Evolutionary conservation across 495 filamentous ascomycete genomes (phyloP).

Genomic region (Geopyxis carbonaria): DNA sequence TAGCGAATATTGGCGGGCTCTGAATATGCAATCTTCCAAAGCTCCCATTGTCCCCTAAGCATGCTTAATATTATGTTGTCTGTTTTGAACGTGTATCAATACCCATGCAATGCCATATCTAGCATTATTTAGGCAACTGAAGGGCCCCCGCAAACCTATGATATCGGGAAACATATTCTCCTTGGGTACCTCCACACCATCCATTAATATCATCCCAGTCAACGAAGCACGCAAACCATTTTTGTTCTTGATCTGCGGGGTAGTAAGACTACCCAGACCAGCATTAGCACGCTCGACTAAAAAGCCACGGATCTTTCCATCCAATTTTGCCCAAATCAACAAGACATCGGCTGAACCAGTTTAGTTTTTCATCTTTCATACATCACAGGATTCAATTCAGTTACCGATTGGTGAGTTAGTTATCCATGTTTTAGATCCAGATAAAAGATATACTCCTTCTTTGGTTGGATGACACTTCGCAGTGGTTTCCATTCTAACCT

Average conservation of each 20-base stretch:
- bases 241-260: slow-evolving; percentile 87
- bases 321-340: slow-evolving; percentile 85
- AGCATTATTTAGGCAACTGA: slow-evolving; percentile 85
- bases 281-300: slow-evolving; percentile 66
- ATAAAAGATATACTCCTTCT: slow-evolving; percentile 64
- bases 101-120: slow-evolving; percentile 84
- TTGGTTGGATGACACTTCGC: slow-evolving; percentile 77
- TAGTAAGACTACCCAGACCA: slow-evolving; percentile 75
- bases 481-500: slow-evolving; percentile 56
- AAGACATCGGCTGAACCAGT: slow-evolving; percentile 47
- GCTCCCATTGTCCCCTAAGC: slow-evolving; percentile 63
- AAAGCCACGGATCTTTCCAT: slow-evolving; percentile 93
- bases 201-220: slow-evolving; percentile 95
- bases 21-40: slow-evolving; percentile 69
- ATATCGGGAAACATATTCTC: slow-evolving; percentile 91
- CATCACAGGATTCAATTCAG: not conserved
- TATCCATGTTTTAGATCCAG: slow-evolving; percentile 93
- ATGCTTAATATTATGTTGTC: not conserved
- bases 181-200: slow-evolving; percentile 69
- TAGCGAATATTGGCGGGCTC: slow-evolving; percentile 71
- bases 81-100: not conserved
- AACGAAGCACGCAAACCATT: slow-evolving; percentile 82
- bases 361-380: not conserved
- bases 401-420: slow-evolving; percentile 77
- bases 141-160: slow-evolving; percentile 75